Evolutionary conservation across 2,329 filamentous ascomycete genomes (phyloP).

Genomic region (Xylariaceae sp.): DNA sequence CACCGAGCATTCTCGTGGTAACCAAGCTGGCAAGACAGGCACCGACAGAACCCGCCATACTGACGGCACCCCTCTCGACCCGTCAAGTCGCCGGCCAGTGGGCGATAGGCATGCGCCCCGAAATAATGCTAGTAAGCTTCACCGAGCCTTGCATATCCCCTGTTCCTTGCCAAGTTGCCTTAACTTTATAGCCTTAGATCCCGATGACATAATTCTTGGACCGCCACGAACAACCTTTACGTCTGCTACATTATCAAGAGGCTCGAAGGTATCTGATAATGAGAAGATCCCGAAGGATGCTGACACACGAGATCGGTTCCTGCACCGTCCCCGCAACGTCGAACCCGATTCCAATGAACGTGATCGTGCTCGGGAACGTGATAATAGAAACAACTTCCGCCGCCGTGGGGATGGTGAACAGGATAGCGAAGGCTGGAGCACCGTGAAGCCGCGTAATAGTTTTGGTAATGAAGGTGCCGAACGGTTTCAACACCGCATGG

Average conservation of each 20-base stretch:
- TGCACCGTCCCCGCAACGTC: constrained; percentile 50
- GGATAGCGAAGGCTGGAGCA: constrained; percentile 70
- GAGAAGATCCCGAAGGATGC: constrained; percentile 52
- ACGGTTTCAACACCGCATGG: constrained; percentile 64
- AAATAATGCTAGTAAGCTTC: constrained; percentile 52
- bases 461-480: constrained; percentile 69
- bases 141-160: background rate
- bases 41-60: constrained; percentile 44
- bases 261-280: constrained; percentile 45
- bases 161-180: constrained; percentile 27
- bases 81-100: constrained; percentile 48
- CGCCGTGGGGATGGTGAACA: constrained; percentile 53
- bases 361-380: constrained; percentile 39
- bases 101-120: constrained; percentile 53
- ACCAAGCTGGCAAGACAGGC: constrained; percentile 39
- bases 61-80: constrained; percentile 45
- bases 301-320: constrained; percentile 56
- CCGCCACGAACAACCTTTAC: constrained; percentile 80
- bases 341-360: constrained; percentile 43
- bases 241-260: constrained; percentile 60
- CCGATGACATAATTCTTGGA: constrained; percentile 80
- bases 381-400: constrained; percentile 46
- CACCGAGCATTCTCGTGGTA: constrained; percentile 44
- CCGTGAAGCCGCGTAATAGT: constrained; percentile 68
- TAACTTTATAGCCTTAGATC: constrained; percentile 46